Conservation (phyloP, 2,329 filamentous ascomycete genomes). For the Endoconidiophora laricicola region DNA sequence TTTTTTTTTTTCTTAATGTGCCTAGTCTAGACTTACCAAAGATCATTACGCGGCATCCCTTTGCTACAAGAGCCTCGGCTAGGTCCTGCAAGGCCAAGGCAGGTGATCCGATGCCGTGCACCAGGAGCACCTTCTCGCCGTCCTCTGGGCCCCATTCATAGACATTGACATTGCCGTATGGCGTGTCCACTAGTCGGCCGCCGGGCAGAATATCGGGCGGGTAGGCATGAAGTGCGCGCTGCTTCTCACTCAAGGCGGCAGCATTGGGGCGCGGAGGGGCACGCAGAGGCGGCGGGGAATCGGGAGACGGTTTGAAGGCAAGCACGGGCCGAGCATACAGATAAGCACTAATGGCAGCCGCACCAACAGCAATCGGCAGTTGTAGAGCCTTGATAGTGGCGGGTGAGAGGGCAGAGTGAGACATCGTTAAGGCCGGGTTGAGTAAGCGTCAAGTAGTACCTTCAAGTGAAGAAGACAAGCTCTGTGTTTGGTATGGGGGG, state of each 20-base stretch:
- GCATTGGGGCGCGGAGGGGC: constrained; percentile 5
- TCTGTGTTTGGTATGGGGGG: too few species aligned
- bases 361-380: constrained; percentile 12
- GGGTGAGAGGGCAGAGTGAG: constrained; percentile 10
- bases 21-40: constrained; percentile 37
- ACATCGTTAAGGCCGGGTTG: constrained; percentile 1
- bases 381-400: constrained; percentile 12
- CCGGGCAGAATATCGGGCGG: constrained; percentile 55
- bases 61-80: constrained; percentile 44
- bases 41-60: constrained; percentile 61
- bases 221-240: constrained; percentile 35
- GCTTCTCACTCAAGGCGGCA: constrained; percentile 15
- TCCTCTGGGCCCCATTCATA: constrained; percentile 67
- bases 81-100: constrained; percentile 51
- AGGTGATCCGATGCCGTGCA: constrained; percentile 73
- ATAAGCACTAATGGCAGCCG: constrained; percentile 22
- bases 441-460: too few species aligned
- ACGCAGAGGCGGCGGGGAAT: constrained; percentile 4
- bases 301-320: constrained; percentile 11
- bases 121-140: constrained; percentile 54
- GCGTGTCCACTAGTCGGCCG: constrained; percentile 47
- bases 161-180: constrained; percentile 54
- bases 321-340: constrained; percentile 19
- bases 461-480: too few species aligned
- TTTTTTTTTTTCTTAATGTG: not conserved